Base-by-base conservation (phyloP, 805 yeast genomes). In the Priceomyces medius region DNA sequence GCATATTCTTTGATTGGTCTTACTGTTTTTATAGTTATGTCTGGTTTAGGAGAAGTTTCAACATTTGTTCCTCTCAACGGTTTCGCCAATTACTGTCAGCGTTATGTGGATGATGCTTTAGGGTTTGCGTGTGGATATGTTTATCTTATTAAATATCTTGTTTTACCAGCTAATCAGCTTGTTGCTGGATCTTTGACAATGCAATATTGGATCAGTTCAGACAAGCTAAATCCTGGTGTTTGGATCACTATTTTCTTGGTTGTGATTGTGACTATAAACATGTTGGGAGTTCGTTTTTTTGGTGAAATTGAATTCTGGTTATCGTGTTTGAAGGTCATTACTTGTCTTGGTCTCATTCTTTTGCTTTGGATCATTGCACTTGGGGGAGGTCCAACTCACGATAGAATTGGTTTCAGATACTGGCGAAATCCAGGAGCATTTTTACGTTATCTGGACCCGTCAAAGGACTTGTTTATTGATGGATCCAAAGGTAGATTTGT, bases 321-420 rank as follows among this genome's bases (percentile, higher is more conserved):
- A 41, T 79, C 86, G 2, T 58, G 77, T 20, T 64, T 84, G 51
- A 85, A 85, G 63, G 81, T 85, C 24, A 33, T 80, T 29, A 79
- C 85, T 5, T 77, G 81, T 66, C 48, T 80, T 31, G 89, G 85
- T n/a, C 68, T 85, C 36, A 83, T 86, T 43, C 45, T 86, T 12
- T 59, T 83, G 38, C 66, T 84, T 40, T 73, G 84, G 48, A 64
- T 81, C 43, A 76, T 85, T 45, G 82, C 84, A 65, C 67, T 81
- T 42, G 95, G 95, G 45, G 95, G 93, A 41, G 86, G 81, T 20
- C 90, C 91, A 48, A 71, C 73, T 32, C 83, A 81, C 53, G 88
- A 84, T 51, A 74, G 91, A 61, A 63, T 77, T 24, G 91, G 90
- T 1, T 85, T 83, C 66, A 73, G 85, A 53, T 84, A 70, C 63